A percentile compares a stretch with the other conserved stretches of the same genome.
phyloP scores from a whole-genome alignment of 441 rosid species.

The Metrosideros polymorpha region DNA sequence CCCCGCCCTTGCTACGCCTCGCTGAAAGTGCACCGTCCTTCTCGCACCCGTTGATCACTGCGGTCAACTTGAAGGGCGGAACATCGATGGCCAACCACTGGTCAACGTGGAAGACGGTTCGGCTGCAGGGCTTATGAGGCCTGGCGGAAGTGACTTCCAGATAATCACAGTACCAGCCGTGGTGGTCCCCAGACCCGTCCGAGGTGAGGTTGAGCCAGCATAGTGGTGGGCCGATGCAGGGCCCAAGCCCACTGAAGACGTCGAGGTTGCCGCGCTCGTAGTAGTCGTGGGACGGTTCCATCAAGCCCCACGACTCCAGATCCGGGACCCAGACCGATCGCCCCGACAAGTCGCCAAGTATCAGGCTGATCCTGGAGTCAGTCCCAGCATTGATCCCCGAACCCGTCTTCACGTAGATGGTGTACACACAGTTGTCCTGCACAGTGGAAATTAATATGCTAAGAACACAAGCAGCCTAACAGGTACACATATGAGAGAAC shows the following conservation, averaged over 20 bases:
- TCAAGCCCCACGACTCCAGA: constrained; percentile 15
- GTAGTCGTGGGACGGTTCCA: constrained; percentile 18
- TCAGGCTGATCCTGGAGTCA: constrained; percentile 14
- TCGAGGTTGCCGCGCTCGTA: constrained; percentile 24
- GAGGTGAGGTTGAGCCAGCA: constrained; percentile 30
- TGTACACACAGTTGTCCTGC: constrained; percentile 16
- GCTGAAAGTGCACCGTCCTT: not conserved
- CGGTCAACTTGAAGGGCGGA: constrained; percentile 13
- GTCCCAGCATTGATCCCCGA: constrained; percentile 19
- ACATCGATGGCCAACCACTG: constrained; percentile 18
- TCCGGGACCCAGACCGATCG: constrained; percentile 9
- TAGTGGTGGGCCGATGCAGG: constrained; percentile 12
- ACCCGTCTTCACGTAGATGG: constrained; percentile 16
- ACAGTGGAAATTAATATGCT: not conserved
- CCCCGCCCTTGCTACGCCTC: not conserved
- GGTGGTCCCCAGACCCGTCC: constrained; percentile 17
- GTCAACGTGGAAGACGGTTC: constrained; percentile 11
- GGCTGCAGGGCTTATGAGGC: constrained; percentile 9
- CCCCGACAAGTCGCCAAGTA: constrained; percentile 9
- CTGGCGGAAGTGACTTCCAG: constrained; percentile 20
- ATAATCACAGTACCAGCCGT: constrained; percentile 27
- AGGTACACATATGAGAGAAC: not conserved
- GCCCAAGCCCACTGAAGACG: constrained; percentile 20
- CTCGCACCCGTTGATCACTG: constrained; percentile 22
- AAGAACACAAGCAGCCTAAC: not conserved